Conservation (phyloP, 768 basidiomycete species). For the Trametes gibbosa region DNA sequence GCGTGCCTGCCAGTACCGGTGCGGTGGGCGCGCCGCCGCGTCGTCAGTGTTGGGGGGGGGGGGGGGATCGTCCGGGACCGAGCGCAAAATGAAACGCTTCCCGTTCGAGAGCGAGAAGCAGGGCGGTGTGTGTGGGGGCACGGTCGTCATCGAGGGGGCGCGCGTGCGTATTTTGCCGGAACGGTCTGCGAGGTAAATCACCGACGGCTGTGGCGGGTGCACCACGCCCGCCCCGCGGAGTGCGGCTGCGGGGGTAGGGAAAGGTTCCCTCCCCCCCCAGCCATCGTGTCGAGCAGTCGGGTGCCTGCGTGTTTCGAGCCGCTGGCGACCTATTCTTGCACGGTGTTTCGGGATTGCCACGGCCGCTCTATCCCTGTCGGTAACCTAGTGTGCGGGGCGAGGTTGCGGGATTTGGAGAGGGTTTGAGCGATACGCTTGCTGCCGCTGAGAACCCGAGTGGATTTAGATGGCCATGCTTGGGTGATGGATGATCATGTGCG, state of each 20-base stretch:
- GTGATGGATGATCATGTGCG: conserved; percentile 1
- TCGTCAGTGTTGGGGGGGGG: neutral
- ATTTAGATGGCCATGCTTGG: neutral
- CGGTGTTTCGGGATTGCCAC: neutral
- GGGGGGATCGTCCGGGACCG: conserved; percentile 10
- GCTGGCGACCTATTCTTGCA: conserved; percentile 4
- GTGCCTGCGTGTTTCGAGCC: neutral
- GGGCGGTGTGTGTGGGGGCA: neutral
- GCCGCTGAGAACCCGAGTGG: neutral
- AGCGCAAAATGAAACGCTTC: conserved; percentile 11
- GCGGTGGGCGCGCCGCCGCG: no score
- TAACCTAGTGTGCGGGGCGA: neutral
- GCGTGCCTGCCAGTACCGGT: no score
- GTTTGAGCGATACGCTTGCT: neutral
- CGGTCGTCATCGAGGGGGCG: neutral
- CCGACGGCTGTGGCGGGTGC: neutral
- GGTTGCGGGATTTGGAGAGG: neutral
- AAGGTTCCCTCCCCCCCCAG: no score
- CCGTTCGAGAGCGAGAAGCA: neutral
- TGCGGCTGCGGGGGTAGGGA: no score
- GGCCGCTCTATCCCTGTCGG: neutral
- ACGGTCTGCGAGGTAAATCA: neutral
- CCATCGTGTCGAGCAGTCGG: neutral
- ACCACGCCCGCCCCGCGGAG: no score
- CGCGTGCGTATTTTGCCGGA: neutral